Evolutionary conservation across 2,329 filamentous ascomycete genomes (phyloP).

Genomic region (Gaeumannomyces sp.): DNA sequence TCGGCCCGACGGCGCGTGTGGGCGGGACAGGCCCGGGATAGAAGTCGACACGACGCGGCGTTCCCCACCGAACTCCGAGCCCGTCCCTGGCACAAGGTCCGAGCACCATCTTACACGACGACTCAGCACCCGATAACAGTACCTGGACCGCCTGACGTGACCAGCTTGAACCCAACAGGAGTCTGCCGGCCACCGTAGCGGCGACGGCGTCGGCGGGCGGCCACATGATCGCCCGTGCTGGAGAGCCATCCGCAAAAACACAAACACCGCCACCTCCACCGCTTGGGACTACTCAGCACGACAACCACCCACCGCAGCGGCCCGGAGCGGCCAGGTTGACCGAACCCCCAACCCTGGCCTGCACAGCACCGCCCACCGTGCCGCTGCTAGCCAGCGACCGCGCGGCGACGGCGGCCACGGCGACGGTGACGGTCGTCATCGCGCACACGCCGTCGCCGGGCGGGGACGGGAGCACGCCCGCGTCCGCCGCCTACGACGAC

Average conservation of each 20-base stretch:
- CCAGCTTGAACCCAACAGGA: neutral
- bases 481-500: neutral
- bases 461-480: neutral
- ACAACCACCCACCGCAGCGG: neutral
- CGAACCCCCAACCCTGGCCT: neutral
- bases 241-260: neutral
- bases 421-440: neutral
- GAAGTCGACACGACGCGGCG: neutral
- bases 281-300: neutral
- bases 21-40: neutral
- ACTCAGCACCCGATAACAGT: neutral
- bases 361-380: too few species aligned
- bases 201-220: neutral
- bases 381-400: neutral
- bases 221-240: neutral
- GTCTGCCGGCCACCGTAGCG: neutral
- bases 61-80: neutral
- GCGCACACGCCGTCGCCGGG: neutral
- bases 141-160: too few species aligned
- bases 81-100: too few species aligned
- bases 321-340: neutral
- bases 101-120: neutral
- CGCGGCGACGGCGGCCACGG: too few species aligned
- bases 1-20: neutral
- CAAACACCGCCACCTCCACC: neutral